Conservation (phyloP, 495 filamentous ascomycete genomes). For the Penicillium egyptiacum region DNA sequence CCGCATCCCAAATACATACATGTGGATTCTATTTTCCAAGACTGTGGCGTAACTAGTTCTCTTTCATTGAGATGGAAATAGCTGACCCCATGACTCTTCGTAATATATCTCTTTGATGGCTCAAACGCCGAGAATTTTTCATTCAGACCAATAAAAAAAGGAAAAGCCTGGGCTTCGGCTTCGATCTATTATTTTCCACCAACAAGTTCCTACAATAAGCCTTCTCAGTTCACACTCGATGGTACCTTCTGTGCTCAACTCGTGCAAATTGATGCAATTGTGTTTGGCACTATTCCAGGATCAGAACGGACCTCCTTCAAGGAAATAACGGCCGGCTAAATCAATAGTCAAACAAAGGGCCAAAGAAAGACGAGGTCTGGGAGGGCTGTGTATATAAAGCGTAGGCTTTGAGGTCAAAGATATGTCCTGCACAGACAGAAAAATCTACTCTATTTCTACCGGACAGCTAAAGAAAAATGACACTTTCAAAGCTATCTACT, state of each 20-base stretch:
- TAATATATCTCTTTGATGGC: not conserved
- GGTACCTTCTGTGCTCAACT: not conserved
- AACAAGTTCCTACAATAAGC: not conserved
- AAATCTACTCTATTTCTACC: not conserved
- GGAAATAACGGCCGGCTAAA: not conserved
- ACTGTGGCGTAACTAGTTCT: not conserved
- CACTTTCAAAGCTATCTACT: slow-evolving; percentile 29
- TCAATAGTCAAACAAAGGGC: not conserved
- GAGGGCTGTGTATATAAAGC: not conserved
- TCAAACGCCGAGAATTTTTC: not conserved
- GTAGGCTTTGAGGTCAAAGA: not conserved
- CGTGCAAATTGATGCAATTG: slow-evolving; percentile 2
- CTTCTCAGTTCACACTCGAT: not conserved
- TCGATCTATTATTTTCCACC: slow-evolving; percentile 5
- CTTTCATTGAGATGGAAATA: not conserved
- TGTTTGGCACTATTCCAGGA: slow-evolving; percentile 20
- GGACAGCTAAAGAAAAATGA: slow-evolving; percentile 17
- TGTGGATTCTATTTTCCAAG: not conserved
- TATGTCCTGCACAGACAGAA: not conserved
- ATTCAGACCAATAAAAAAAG: not conserved
- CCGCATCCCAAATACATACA: not conserved
- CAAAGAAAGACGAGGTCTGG: not conserved
- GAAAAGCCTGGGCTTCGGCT: not conserved
- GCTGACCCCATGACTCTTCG: not conserved
- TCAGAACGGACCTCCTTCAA: slow-evolving; percentile 17